Evolutionary conservation across 2,329 filamentous ascomycete genomes (phyloP), one percentile per base, ranked within the genome.

Genomic region (Colletotrichum scovillei): DNA sequence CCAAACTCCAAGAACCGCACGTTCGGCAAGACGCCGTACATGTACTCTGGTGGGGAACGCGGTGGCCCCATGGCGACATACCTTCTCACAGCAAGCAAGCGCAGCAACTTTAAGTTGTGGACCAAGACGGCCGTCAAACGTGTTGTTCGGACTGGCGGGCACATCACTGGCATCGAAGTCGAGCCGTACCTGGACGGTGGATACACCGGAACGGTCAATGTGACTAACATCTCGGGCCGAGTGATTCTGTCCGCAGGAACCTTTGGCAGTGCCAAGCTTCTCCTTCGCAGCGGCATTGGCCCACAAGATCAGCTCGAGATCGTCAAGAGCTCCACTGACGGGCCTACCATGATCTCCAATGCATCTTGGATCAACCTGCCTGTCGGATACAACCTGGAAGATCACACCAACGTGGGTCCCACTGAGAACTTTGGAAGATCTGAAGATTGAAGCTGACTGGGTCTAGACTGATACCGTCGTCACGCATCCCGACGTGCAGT

Each of bases 61-160:
- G 90, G 90, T 57, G 93, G 93, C 1, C 92, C 93, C 14, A 85
- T 94, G 79, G 90, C 90, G 9, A 93, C 93, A 0, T 95, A 95
- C 78, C 88, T 95, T 1, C 90, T 92, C 5, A 86, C 87, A 22
- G 91, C 92, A 1, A 85, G 86, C 60, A 83, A 84, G 55, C 86
- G 90, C 72, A 81, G 84, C 52, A 93, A 94, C 83, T 94, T 95
- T 82, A 86, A 89, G 66, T 84, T 95, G 60, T 90, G 90, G 86
- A 88, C 88, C 24, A 90, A 92, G 78, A 93, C 92, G 3, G 87
- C 89, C 57, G 92, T 93, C n/a, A 88, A 88, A 75, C 88, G 92
- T 32, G 87, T 94, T n/a, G 82, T 93, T 24, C 90, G 93, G 14
- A 85, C 84, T 19, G 91, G 89, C 2, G 88, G 90, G 56, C 87